Conservation (phyloP, 139 green algal genomes). For the Chlorella sp. region DNA sequence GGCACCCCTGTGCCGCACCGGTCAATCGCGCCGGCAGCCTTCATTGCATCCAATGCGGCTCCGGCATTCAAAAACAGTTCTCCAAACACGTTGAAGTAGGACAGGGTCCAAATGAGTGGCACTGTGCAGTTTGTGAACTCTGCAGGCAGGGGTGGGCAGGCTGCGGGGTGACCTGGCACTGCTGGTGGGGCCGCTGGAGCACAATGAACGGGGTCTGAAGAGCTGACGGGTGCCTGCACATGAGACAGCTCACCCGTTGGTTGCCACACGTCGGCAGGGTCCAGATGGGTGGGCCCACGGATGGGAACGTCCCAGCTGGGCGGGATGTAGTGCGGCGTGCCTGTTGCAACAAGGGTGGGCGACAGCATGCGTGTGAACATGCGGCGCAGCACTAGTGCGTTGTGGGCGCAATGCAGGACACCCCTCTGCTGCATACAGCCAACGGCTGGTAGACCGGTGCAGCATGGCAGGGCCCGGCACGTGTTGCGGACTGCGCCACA, state of each 20-base stretch:
- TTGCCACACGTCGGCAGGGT: constrained; percentile 9
- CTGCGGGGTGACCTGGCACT: background rate
- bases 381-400: background rate
- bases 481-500: no score
- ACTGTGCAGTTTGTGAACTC: constrained; percentile 30
- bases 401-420: no score
- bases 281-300: background rate
- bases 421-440: no score
- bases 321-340: background rate
- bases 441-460: background rate
- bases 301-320: constrained; percentile 17
- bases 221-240: background rate
- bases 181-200: background rate
- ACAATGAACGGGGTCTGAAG: no score
- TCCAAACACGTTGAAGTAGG: constrained; percentile 22
- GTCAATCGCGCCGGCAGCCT: background rate
- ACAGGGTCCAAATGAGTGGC: constrained; percentile 11
- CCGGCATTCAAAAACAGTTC: background rate
- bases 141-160: background rate
- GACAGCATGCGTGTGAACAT: background rate
- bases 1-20: background rate
- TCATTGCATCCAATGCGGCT: background rate
- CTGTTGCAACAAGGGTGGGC: background rate
- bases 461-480: no score
- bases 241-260: background rate